Evolutionary conservation across 2,329 filamentous ascomycete species (phyloP).

Genomic region (Erysiphe neolycopersici): DNA sequence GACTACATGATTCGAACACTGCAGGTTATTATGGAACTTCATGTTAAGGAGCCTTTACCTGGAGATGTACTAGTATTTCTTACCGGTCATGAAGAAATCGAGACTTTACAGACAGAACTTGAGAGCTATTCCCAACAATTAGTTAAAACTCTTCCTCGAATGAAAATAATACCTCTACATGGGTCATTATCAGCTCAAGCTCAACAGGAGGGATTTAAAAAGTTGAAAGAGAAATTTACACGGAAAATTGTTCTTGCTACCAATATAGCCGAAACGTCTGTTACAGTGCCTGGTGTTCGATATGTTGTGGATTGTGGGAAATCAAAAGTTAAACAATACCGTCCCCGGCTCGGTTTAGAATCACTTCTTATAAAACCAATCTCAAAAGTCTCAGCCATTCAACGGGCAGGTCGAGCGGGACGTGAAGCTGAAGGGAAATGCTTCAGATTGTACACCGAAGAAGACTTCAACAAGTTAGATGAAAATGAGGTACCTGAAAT

Average conservation of each 20-base stretch:
- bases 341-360: slow-evolving; percentile 60
- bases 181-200: slow-evolving; percentile 68
- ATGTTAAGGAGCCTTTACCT: slow-evolving; percentile 67
- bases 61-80: slow-evolving; percentile 86
- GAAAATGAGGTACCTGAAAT: slow-evolving; percentile 70
- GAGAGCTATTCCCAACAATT: slow-evolving; percentile 54
- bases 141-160: slow-evolving; percentile 44
- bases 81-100: slow-evolving; percentile 80
- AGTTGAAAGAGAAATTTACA: slow-evolving; percentile 41
- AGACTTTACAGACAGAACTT: slow-evolving; percentile 51
- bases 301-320: slow-evolving; percentile 87
- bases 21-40: slow-evolving; percentile 62
- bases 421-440: slow-evolving; percentile 81
- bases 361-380: slow-evolving; percentile 77
- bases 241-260: slow-evolving; percentile 80
- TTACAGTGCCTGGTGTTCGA: slow-evolving; percentile 79
- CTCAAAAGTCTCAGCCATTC: slow-evolving; percentile 77
- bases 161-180: slow-evolving; percentile 55
- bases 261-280: slow-evolving; percentile 96
- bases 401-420: slow-evolving; percentile 73
- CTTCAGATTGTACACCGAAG: slow-evolving; percentile 66
- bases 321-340: slow-evolving; percentile 80
- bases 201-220: slow-evolving; percentile 66
- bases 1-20: slow-evolving; percentile 65
- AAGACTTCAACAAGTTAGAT: slow-evolving; percentile 40